A percentile compares a stretch with the other conserved stretches of the same genome.
Evolutionary conservation across 2,329 filamentous ascomycete species (phyloP).

Genomic region (Fusarium metavorans): DNA sequence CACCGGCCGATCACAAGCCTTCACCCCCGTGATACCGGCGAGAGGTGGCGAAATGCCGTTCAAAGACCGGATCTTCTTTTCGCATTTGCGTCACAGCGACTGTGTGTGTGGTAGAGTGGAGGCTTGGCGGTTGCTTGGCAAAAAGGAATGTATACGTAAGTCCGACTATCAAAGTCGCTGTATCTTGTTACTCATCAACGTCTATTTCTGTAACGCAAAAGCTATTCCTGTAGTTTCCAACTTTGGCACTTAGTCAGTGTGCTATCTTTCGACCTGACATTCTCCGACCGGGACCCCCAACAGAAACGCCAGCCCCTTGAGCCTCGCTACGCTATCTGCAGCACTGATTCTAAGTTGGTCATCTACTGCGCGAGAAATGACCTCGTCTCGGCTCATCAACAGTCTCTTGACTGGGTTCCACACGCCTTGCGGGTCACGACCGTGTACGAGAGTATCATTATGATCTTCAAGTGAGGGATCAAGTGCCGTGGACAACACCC

Average conservation of each 20-base stretch:
- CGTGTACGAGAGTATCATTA: neutral
- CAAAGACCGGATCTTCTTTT: conserved; percentile 9
- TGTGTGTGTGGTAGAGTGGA: neutral
- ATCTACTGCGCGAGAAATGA: conserved; percentile 20
- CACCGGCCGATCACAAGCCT: conserved; percentile 38
- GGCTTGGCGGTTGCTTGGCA: conserved; percentile 24
- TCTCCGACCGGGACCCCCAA: conserved; percentile 37
- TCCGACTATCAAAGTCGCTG: neutral
- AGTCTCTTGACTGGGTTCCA: conserved; percentile 15
- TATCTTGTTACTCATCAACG: neutral
- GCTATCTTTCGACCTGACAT: conserved; percentile 2
- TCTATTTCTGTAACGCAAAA: neutral
- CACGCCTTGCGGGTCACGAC: neutral
- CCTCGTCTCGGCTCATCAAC: conserved; percentile 18
- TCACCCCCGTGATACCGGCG: conserved; percentile 24
- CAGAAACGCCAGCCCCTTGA: conserved; percentile 39
- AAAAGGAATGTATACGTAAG: conserved; percentile 4
- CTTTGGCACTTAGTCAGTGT: neutral
- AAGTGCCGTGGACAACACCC: conserved; percentile 1
- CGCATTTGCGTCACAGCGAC: conserved; percentile 30
- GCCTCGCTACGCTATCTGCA: conserved; percentile 38
- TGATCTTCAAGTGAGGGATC: neutral
- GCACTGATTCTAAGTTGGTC: conserved; percentile 37
- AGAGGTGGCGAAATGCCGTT: conserved; percentile 33
- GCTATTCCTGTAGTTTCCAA: neutral